Evolutionary conservation across 441 rosid species (phyloP), one percentile per base, ranked within the genome.

Genomic region (Aleurites moluccanus): DNA sequence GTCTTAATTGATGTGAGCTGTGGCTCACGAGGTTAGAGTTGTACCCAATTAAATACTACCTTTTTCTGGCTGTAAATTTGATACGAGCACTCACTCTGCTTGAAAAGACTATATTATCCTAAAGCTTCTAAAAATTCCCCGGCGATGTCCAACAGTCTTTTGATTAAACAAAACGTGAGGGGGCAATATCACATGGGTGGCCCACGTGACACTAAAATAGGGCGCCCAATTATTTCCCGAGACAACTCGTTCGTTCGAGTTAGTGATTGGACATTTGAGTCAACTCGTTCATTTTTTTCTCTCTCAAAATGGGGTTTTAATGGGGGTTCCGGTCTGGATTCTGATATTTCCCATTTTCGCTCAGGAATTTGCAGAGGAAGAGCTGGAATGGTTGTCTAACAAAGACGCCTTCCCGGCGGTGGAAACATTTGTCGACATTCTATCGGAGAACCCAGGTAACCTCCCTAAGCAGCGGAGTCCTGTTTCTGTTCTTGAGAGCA

Each of bases 301-400:
- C 6, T 23, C 18, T 10, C 25, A 52, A 10, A 40, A n/a, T 15
- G 15, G 13, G 53, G 28, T 28, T 59, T 45, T 57, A 21, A 20
- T 56, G 10, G n/a, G n/a, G 40, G 40, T 6, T 38, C 40, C 6
- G 40, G 0, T 15, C 28, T 33, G 25, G 10, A 55, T 21, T 25
- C 18, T 47, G 6, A 30, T 57, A 28, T 23, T 23, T 16, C 7
- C n/a, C 23, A 4, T 45, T 35, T 23, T 5, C 10, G 56, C 49
- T 28, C 83, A 92, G 95, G 97, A 89, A 57, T 55, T 66, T 62
- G 86, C 42, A 7, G 97, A 93, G 80, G 98, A 93, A 70, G 98
- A 93, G 2, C 86, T 93, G 64, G 97, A 91, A 83, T 93, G 98
- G 98, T 63, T 91, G 72, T 83, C 87, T 10, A 86, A 90, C 87